phyloP scores from a whole-genome alignment of 2,329 filamentous ascomycete genomes.

The Tolypocladium ovalisporum region DNA sequence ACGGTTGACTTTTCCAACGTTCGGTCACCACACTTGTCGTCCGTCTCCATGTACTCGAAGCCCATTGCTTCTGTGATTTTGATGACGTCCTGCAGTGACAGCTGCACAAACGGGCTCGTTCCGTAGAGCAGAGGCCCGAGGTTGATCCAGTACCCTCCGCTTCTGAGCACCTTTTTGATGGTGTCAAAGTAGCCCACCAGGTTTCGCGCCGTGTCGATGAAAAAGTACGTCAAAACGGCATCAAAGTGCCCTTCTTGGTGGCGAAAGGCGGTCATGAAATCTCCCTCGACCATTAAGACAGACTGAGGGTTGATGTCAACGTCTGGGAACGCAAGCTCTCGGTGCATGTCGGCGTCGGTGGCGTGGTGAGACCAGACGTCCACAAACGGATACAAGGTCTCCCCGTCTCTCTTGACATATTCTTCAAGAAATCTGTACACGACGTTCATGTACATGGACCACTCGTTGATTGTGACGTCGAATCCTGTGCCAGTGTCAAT shows the following conservation, averaged over 20 bases:
- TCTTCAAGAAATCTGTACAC: slow-evolving; percentile 38
- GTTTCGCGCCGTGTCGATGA: slow-evolving; percentile 50
- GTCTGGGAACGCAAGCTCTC: slow-evolving; percentile 34
- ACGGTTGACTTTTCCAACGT: slow-evolving; percentile 31
- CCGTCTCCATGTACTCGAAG: slow-evolving; percentile 36
- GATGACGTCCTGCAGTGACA: slow-evolving; percentile 43
- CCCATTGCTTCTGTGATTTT: slow-evolving; percentile 35
- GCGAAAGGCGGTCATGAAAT: slow-evolving; percentile 36
- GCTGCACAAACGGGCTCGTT: slow-evolving; percentile 40
- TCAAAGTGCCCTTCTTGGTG: slow-evolving; percentile 26
- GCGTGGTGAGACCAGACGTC: slow-evolving; percentile 47
- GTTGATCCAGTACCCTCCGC: slow-evolving; percentile 44
- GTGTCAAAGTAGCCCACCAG: slow-evolving; percentile 43
- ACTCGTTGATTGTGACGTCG: slow-evolving; percentile 45
- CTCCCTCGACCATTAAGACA: slow-evolving; percentile 41
- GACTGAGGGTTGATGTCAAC: slow-evolving; percentile 17
- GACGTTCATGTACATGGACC: slow-evolving; percentile 46
- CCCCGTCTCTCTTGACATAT: slow-evolving; percentile 11
- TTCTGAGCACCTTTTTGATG: slow-evolving; percentile 33
- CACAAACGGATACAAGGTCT: slow-evolving; percentile 37
- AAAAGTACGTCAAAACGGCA: slow-evolving; percentile 44
- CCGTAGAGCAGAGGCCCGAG: slow-evolving; percentile 46
- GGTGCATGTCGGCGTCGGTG: slow-evolving; percentile 33
- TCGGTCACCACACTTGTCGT: slow-evolving; percentile 26
- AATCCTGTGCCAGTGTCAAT: slow-evolving; percentile 22